Evolutionary conservation across 2,329 filamentous ascomycete species (phyloP).

Genomic region (Pseudogymnoascus sp.): DNA sequence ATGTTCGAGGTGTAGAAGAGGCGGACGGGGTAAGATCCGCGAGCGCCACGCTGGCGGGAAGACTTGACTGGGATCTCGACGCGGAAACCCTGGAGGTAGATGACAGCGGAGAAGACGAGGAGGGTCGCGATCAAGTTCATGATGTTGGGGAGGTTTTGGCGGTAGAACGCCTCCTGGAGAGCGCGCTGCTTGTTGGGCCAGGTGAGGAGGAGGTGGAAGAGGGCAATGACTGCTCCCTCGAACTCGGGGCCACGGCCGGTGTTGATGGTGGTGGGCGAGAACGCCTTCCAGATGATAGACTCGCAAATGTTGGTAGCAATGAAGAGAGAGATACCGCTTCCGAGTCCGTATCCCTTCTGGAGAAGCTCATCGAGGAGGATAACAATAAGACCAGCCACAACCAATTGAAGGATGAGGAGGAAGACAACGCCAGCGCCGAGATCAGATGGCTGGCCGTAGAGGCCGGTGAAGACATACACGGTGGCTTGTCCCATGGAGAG

Average conservation of each 20-base stretch:
- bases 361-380: constrained; percentile 98
- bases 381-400: constrained; percentile 95
- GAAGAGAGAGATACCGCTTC: constrained; percentile 97
- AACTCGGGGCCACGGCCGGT: constrained; percentile 98
- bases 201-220: constrained; percentile 96
- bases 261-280: constrained; percentile 98
- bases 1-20: constrained; percentile 99
- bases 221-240: constrained; percentile 93
- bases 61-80: constrained; percentile 99
- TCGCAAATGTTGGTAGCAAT: constrained; percentile 99
- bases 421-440: constrained; percentile 97
- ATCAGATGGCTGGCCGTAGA: constrained; percentile 93
- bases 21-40: constrained; percentile 94
- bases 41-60: constrained; percentile 95
- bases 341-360: constrained; percentile 98
- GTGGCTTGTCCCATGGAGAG: constrained; percentile 95
- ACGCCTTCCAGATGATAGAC: constrained; percentile 99
- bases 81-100: constrained; percentile 98
- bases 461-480: constrained; percentile 95
- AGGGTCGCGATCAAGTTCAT: constrained; percentile 96
- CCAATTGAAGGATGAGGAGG: constrained; percentile 93
- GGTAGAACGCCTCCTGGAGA: constrained; percentile 97
- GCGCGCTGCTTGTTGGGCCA: constrained; percentile 99
- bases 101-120: constrained; percentile 89
- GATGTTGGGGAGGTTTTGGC: constrained; percentile 98